Evolutionary conservation across 495 filamentous ascomycete genomes (phyloP).

Genomic region (Schizothecium vesticola): DNA sequence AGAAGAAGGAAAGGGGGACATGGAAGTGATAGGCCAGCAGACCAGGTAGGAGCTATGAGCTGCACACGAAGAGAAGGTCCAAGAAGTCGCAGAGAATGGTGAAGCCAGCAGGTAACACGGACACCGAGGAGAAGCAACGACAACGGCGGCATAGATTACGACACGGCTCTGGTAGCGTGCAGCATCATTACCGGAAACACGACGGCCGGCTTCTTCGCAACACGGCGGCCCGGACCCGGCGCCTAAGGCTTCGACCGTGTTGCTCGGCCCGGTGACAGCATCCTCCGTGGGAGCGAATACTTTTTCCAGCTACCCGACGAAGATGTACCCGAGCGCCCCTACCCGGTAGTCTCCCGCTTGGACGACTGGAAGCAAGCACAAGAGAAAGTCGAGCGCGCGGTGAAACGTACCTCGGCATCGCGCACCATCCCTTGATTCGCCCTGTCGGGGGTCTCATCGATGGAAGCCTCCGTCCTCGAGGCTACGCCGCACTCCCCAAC

Average conservation of each 20-base stretch:
- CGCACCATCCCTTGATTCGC: neutral
- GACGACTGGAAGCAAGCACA: neutral
- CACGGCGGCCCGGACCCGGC: neutral
- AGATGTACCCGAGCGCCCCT: neutral
- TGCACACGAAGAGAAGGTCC: no score
- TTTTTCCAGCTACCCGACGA: conserved; percentile 1
- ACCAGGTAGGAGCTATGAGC: no score
- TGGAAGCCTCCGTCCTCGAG: no score
- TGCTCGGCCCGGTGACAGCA: neutral
- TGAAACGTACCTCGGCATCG: neutral
- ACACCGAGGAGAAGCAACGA: no score
- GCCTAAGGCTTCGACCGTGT: no score
- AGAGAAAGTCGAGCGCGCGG: no score
- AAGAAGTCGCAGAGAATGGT: no score
- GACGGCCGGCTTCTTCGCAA: neutral
- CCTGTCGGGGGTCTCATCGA: no score
- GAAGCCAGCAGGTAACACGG: no score
- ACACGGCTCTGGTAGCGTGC: neutral
- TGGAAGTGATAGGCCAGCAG: neutral
- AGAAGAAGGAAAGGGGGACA: neutral
- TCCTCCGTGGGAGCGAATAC: neutral
- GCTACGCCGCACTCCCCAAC: no score
- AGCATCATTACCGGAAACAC: neutral
- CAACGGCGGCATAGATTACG: conserved; percentile 1
- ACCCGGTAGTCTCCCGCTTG: neutral